Evolutionary conservation across 2,329 filamentous ascomycete genomes (phyloP).

Genomic region (Aspergillus luchuensis): DNA sequence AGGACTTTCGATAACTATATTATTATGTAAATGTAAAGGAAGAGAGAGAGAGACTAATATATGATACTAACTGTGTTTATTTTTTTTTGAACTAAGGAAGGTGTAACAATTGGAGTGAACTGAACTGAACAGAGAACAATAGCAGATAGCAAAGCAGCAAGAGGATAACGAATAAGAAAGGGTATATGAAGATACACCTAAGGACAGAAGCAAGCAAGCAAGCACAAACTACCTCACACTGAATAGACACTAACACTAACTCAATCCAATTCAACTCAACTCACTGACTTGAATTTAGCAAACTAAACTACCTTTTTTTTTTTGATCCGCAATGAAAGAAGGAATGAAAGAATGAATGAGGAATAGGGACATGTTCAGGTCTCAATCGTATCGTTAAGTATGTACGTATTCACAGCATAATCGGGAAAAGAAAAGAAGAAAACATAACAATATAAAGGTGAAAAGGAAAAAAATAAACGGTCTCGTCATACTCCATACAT

Average conservation of each 20-base stretch:
- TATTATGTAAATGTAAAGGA: too few species aligned
- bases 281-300: too few species aligned
- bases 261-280: background rate
- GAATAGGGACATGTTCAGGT: background rate
- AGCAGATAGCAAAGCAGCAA: background rate
- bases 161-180: background rate
- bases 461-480: background rate
- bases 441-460: background rate
- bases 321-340: background rate
- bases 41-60: too few species aligned
- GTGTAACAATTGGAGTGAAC: background rate
- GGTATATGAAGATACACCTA: conserved; percentile 2
- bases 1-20: too few species aligned
- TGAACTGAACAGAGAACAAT: background rate
- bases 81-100: too few species aligned
- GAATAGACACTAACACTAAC: background rate
- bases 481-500: background rate
- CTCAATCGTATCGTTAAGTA: background rate
- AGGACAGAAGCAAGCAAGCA: background rate
- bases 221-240: too few species aligned
- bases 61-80: too few species aligned
- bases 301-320: background rate
- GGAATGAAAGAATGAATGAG: background rate
- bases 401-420: background rate
- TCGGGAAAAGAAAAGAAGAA: background rate